These are phyloP conservation scores for Recurvomyces mirabilis DNA, from an alignment of 495 filamentous ascomycete species.

Conservation along the genomic window DNA sequence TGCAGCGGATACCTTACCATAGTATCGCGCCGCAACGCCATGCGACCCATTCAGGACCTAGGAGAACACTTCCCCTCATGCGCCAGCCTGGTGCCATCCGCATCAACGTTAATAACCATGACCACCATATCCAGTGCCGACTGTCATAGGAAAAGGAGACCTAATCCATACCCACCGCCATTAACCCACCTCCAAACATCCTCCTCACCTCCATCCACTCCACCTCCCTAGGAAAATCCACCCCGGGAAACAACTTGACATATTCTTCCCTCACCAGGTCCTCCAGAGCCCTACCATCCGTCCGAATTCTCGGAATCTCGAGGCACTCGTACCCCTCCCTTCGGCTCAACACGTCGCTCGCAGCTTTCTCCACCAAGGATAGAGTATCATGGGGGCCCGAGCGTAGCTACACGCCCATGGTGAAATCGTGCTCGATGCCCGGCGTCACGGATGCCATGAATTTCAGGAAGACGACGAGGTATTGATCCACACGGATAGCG, in stretches of 20 bases:
- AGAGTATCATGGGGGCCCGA: conserved; percentile 6
- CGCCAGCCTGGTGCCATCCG: too few species aligned
- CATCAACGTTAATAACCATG: too few species aligned
- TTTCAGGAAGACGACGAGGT: conserved; percentile 95
- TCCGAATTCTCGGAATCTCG: too few species aligned
- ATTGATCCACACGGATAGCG: conserved; percentile 93
- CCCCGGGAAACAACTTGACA: conserved; percentile 6
- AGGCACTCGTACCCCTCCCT: too few species aligned
- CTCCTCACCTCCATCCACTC: conserved; percentile 21
- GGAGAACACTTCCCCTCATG: too few species aligned
- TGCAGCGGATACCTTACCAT: too few species aligned
- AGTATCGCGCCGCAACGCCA: too few species aligned
- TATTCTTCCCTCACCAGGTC: conserved; percentile 7
- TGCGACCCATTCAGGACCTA: too few species aligned
- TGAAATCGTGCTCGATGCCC: conserved; percentile 96
- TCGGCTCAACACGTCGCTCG: background rate
- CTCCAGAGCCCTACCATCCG: too few species aligned
- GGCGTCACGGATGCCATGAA: conserved; percentile 97
- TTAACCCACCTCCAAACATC: conserved; percentile 17
- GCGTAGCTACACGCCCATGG: conserved; percentile 69
- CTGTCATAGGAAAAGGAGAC: too few species aligned
- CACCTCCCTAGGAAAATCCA: conserved; percentile 17
- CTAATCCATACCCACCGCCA: conserved; percentile 15
- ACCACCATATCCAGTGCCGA: too few species aligned
- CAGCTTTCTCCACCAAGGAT: background rate